phyloP scores from a whole-genome alignment of 441 rosid species.

The Sinapis alba region DNA sequence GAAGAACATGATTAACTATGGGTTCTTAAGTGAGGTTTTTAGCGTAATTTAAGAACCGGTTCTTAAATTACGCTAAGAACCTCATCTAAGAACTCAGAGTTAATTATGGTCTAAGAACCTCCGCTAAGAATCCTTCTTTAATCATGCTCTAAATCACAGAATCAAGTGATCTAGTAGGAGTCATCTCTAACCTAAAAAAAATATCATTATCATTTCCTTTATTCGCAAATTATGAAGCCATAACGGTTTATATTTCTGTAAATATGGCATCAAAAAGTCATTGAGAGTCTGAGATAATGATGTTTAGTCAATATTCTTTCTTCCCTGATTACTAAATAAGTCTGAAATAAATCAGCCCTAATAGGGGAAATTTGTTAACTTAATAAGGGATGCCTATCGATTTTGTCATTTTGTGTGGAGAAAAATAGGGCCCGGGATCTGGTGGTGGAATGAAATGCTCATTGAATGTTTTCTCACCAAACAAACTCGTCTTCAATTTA shows the following conservation, averaged over 20 bases:
- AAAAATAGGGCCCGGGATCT: conserved; percentile 34
- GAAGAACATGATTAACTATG: too few relatives aligned
- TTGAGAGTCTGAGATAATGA: neutral
- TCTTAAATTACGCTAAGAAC: too few relatives aligned
- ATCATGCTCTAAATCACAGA: too few relatives aligned
- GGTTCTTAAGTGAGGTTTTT: too few relatives aligned
- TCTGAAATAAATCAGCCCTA: neutral
- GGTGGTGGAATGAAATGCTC: conserved; percentile 37
- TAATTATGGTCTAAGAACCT: too few relatives aligned
- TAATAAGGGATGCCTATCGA: neutral
- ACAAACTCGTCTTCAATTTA: conserved; percentile 24
- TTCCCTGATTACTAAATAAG: conserved; percentile 1
- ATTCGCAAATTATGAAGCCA: neutral
- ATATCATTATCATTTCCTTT: neutral
- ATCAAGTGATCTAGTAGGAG: neutral
- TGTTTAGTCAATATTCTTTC: conserved; percentile 12
- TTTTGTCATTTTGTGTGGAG: conserved; percentile 14
- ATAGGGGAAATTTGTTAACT: neutral
- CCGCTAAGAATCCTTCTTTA: too few relatives aligned
- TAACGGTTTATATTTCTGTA: neutral
- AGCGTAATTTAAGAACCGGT: too few relatives aligned
- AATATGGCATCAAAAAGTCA: conserved; percentile 6
- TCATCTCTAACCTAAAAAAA: neutral
- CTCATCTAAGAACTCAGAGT: too few relatives aligned
- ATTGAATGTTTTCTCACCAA: conserved; percentile 44